phyloP scores from a whole-genome alignment of 495 filamentous ascomycete genomes.

The Penicillium bovifimosum region DNA sequence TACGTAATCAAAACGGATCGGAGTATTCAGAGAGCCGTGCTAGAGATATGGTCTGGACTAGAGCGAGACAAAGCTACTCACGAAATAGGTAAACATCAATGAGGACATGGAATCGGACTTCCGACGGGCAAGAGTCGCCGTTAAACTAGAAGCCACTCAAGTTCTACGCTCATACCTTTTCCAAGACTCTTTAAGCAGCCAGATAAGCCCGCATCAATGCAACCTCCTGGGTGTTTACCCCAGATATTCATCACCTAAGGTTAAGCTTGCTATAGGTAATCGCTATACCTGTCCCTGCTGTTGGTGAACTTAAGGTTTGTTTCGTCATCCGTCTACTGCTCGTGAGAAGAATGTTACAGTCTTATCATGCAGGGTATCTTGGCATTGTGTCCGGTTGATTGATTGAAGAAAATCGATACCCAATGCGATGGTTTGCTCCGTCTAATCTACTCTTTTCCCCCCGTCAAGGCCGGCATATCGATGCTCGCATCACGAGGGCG shows the following conservation, averaged over 20 bases:
- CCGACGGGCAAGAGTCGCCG: conserved; percentile 10
- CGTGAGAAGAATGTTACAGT: not conserved
- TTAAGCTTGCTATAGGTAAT: conserved; percentile 6
- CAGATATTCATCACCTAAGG: not conserved
- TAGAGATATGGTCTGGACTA: no score
- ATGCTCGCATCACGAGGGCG: conserved; percentile 2
- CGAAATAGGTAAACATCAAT: no score
- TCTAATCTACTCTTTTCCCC: conserved; percentile 5
- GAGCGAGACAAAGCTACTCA: no score
- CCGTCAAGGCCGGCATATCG: conserved; percentile 3
- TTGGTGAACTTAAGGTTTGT: not conserved
- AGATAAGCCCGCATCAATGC: not conserved
- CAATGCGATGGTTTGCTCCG: conserved; percentile 4
- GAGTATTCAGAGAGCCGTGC: no score
- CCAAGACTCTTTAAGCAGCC: conserved; percentile 1
- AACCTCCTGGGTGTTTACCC: not conserved
- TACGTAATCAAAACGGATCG: no score
- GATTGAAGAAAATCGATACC: not conserved
- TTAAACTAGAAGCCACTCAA: conserved; percentile 5
- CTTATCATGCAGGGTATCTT: not conserved
- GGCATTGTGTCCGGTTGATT: not conserved
- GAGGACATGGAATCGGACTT: conserved; percentile 2
- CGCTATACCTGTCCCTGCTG: conserved; percentile 6
- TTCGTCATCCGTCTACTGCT: not conserved
- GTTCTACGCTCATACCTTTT: conserved; percentile 5